Evolutionary conservation across 345 rosid genomes (phyloP), one percentile per base, ranked within the genome.

Genomic region (Hirschfeldia incana): DNA sequence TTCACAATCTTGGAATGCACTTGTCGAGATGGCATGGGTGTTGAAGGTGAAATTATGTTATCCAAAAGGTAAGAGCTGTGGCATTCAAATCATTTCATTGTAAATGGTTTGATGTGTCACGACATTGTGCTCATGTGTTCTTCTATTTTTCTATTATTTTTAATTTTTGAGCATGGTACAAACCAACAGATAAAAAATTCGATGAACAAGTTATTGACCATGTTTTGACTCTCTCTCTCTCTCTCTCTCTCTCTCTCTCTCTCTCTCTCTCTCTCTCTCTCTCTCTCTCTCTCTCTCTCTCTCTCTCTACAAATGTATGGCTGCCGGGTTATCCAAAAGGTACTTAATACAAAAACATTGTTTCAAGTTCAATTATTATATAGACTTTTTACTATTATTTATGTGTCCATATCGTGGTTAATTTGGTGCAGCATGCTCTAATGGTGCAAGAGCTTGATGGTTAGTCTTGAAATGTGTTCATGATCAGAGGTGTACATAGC

Each of bases 261-360:
- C 21, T 21, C 21, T 21, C 21, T 21, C 21, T 21, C 21, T 21
- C 21, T 21, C 21, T 21, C 92, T 78, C 93, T 92, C 37, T 89
- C 96, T 59, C 30, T 29, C 30, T 29, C 30, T 29, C 30, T 29
- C 92, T 78, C 93, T 92, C 37, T 89, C 96, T 60, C 92, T 79
- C 93, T 92, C 37, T 89, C 96, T 60, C 87, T 95, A 78, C 99
- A 95, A 84, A 95, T 95, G 99, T 95, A 95, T 82, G 98, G 99
- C 42, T 95, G 99, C 89, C 81, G 98, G 87, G 98, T 95, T 79
- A 95, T 91, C 82, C 99, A 95, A 79, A 95, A 93, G 98, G 99
- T 95, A 55, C 36, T 69, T 83, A 55, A 21, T 79, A 21, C 65
- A 36, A 57, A 42, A 26, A 33, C 69, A 42, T 30, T 30, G 28